phyloP scores from a whole-genome alignment of 2,329 filamentous ascomycete genomes.

The Aspergillus niger region DNA sequence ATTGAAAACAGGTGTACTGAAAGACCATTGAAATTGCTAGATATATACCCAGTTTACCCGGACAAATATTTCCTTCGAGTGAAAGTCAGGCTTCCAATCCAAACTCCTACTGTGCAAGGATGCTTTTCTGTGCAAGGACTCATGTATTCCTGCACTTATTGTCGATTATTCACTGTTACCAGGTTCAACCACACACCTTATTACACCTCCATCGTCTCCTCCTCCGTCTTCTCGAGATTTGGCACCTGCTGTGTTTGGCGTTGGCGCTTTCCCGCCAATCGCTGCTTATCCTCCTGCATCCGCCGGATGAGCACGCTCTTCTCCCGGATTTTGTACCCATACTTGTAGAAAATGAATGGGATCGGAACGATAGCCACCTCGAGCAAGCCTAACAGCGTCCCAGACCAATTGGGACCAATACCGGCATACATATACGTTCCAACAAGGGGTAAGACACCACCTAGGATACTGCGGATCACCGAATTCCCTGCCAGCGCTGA shows the following conservation, averaged over 20 bases:
- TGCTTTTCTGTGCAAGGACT: slow-evolving; percentile 13
- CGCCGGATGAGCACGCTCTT: slow-evolving; percentile 58
- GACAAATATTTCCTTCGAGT: slow-evolving; percentile 3
- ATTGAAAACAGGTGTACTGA: too few species aligned
- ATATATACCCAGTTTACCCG: not conserved
- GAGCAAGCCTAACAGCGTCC: slow-evolving; percentile 71
- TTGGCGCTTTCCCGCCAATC: slow-evolving; percentile 46
- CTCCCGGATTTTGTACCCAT: slow-evolving; percentile 59
- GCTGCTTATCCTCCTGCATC: slow-evolving; percentile 58
- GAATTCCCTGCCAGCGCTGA: slow-evolving; percentile 79
- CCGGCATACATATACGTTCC: slow-evolving; percentile 70
- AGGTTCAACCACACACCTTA: too few species aligned
- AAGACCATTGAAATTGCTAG: too few species aligned
- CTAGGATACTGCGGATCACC: slow-evolving; percentile 70
- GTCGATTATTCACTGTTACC: too few species aligned
- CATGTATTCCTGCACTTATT: not conserved
- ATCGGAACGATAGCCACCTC: slow-evolving; percentile 76
- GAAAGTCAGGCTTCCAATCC: not conserved
- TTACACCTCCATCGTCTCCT: slow-evolving; percentile 23
- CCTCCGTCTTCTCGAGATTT: slow-evolving; percentile 18
- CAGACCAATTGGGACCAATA: slow-evolving; percentile 76
- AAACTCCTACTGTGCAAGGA: slow-evolving; percentile 12
- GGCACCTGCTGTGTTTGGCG: slow-evolving; percentile 20
- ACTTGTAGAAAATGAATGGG: slow-evolving; percentile 73
- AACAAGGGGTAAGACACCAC: slow-evolving; percentile 76